Base-by-base conservation (phyloP, 164 flowering plant species). In the Paratinospora sagittata region DNA sequence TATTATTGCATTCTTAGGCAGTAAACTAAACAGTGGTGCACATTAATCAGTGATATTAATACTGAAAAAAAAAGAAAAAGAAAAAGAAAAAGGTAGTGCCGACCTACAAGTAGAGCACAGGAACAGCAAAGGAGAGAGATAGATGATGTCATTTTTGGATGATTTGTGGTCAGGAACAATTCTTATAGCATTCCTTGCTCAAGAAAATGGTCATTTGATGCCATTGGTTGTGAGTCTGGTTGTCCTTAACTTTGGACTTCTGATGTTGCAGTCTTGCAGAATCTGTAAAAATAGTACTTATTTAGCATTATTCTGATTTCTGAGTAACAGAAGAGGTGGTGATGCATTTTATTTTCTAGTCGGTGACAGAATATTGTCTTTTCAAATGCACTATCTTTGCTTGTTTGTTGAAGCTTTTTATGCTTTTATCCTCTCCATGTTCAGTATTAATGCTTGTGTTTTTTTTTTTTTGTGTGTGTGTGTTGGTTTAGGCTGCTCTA, bases 401-500 rank as follows among this genome's bases (percentile, higher is more conserved):
- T 52, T 17, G n/a, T 52, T 52, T 4, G n/a, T 52, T 52, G 21
- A 52, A 52, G 60, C 34, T 52, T 52, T 41, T 11, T 41, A 52
- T 17, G 5, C 60, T 52, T 52, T 52, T 34, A 64, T 9, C 34
- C 17, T 3, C 36, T 63, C 37, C 36, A 47, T 23, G 26, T n/a
- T n/a, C 49, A 23, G 6, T 33, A 14, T 27, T 3, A 23, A 23
- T 45, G 21, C 72, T 49, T 45, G 27, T 9, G 3, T 41, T 17
- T 36, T 66, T 66, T 45, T 49, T 39, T 72, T 67, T 33, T 19
- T 73, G 3, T 47, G 39, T 72, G 34, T 30, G 34, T 30, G 34
- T 4, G 4, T 30, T 30, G 34, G 34, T 30, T 30, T 73, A 96
- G 99, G 97, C 80, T 68, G 99, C 99, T 67, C 80, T 91, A 61